phyloP scores from a whole-genome alignment of 1,139 yeast species.

The Hemisphaericaspora lyxosophila region DNA sequence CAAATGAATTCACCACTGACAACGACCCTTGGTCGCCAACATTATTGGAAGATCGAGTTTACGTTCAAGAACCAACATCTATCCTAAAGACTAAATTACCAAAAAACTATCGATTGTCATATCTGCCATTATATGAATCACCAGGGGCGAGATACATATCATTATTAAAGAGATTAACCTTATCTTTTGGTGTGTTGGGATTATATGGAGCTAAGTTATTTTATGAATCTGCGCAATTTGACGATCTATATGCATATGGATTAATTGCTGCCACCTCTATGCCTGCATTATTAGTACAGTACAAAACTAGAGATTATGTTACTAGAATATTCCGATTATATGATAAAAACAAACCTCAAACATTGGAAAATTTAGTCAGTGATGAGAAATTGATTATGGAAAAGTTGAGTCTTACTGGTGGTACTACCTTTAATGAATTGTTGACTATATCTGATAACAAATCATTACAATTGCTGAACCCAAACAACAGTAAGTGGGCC shows the following conservation, averaged over 20 bases:
- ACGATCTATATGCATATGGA: constrained; percentile 51
- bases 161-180: constrained; percentile 51
- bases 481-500: no score
- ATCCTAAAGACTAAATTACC: constrained; percentile 34
- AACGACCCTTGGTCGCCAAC: constrained; percentile 54
- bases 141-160: constrained; percentile 59
- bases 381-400: constrained; percentile 72
- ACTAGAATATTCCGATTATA: constrained; percentile 71
- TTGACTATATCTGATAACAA: constrained; percentile 47
- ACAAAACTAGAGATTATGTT: constrained; percentile 66
- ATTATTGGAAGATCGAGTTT: constrained; percentile 37
- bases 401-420: constrained; percentile 66
- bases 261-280: constrained; percentile 38
- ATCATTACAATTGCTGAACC: constrained; percentile 38
- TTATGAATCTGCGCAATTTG: constrained; percentile 55
- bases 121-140: constrained; percentile 55
- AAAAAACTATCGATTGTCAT: constrained; percentile 48
- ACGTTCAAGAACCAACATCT: constrained; percentile 26
- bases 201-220: constrained; percentile 55
- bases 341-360: constrained; percentile 61
- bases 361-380: constrained; percentile 55
- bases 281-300: constrained; percentile 55
- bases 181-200: constrained; percentile 57
- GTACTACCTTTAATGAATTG: constrained; percentile 62
- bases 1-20: constrained; percentile 42